Percentiles rank a stretch among this genome's conserved stretches.
These are phyloP conservation scores for Thermoascus crustaceus DNA, from an alignment of 2,329 filamentous ascomycete species.

Conservation along the genomic window DNA sequence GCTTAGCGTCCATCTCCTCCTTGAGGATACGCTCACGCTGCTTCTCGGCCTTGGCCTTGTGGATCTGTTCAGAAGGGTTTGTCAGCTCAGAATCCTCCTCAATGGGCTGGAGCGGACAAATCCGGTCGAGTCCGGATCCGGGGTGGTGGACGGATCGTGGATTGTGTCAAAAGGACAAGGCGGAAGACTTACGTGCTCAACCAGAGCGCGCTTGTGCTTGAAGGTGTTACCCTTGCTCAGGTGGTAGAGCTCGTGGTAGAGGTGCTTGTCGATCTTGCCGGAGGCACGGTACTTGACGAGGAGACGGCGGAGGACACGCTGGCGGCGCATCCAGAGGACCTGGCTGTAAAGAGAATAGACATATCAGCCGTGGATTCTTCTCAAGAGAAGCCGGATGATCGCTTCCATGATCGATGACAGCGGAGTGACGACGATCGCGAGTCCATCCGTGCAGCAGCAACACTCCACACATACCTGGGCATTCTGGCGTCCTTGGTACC, in stretches of 20 bases:
- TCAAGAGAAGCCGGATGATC: no score
- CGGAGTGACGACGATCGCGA: no score
- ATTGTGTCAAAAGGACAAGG: conserved; percentile 1
- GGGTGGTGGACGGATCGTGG: no score
- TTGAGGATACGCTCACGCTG: conserved; percentile 89
- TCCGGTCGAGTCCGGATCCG: no score
- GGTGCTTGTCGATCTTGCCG: conserved; percentile 99
- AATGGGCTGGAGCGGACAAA: no score
- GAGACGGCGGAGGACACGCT: conserved; percentile 96
- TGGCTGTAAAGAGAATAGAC: conserved; percentile 55
- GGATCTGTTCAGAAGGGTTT: conserved; percentile 58
- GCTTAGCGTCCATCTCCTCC: conserved; percentile 99
- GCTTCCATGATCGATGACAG: no score
- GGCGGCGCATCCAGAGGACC: conserved; percentile 99
- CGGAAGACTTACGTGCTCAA: conserved; percentile 82
- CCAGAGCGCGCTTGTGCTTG: conserved; percentile 99
- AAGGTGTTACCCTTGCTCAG: conserved; percentile 99
- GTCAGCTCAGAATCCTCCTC: not conserved
- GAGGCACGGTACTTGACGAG: conserved; percentile 99
- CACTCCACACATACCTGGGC: conserved; percentile 64
- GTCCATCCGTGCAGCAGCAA: conserved; percentile 1
- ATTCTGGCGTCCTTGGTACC: conserved; percentile 99
- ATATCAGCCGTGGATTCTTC: conserved; percentile 16
- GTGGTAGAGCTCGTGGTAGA: conserved; percentile 99
- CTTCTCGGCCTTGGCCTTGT: conserved; percentile 99